Conservation (phyloP, 306 rosid species). For the Echinosophora koreensis region DNA sequence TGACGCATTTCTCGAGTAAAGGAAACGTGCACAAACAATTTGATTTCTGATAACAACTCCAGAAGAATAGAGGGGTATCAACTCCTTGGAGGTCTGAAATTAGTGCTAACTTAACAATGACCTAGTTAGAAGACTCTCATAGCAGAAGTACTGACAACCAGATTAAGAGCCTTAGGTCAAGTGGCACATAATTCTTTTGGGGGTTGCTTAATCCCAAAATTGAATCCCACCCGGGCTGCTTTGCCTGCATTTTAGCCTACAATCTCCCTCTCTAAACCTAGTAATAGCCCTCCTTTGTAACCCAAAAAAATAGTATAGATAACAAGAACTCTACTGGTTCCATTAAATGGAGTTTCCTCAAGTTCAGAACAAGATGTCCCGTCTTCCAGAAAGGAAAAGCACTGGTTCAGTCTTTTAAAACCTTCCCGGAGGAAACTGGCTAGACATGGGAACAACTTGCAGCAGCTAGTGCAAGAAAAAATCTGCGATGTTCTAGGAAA, state of each 20-base stretch:
- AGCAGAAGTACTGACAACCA: slow-evolving; percentile 43
- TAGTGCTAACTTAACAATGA: slow-evolving; percentile 46
- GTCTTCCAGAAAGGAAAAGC: slow-evolving; percentile 82
- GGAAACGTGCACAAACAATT: slow-evolving; percentile 81
- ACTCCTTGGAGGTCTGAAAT: slow-evolving; percentile 52
- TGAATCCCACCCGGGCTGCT: no score
- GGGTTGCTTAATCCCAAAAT: no score
- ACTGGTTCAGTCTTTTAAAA: slow-evolving; percentile 88
- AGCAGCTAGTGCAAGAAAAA: slow-evolving; percentile 77
- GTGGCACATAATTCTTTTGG: no score
- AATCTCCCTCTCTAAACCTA: no score
- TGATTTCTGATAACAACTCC: slow-evolving; percentile 88
- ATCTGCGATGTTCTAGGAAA: slow-evolving; percentile 64
- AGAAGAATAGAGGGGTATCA: slow-evolving; percentile 68
- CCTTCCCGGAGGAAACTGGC: slow-evolving; percentile 85
- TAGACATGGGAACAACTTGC: slow-evolving; percentile 67
- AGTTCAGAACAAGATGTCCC: slow-evolving; percentile 65
- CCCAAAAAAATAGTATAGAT: background rate
- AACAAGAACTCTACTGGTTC: slow-evolving; percentile 46
- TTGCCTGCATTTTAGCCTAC: no score
- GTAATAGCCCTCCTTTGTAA: no score
- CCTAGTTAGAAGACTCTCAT: slow-evolving; percentile 48
- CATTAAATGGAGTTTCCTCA: slow-evolving; percentile 57
- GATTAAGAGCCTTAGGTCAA: no score
- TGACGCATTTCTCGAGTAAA: slow-evolving; percentile 92